A percentile compares a stretch with the other conserved stretches of the same genome.
phyloP scores from a whole-genome alignment of 2,329 filamentous ascomycete species.

The Alternaria gansuensis region DNA sequence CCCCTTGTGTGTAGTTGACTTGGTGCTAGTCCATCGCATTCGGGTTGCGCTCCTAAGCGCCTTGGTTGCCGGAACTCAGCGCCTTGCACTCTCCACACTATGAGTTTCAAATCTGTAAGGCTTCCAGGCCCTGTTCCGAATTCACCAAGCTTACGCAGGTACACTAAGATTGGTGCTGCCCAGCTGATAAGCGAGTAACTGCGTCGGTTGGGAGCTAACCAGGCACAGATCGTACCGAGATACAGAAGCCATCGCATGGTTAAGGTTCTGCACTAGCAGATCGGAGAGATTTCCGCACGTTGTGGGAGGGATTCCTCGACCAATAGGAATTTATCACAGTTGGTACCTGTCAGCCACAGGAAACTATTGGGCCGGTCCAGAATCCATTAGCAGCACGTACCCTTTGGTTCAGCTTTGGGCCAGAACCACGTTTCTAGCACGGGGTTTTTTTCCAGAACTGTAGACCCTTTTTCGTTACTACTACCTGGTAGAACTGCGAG shows the following conservation, averaged over 20 bases:
- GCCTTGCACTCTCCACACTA: background rate
- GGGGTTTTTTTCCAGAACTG: background rate
- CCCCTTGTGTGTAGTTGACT: background rate
- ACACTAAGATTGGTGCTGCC: background rate
- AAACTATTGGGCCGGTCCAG: background rate
- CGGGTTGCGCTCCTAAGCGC: slow-evolving; percentile 1
- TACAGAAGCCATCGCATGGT: background rate
- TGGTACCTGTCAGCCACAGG: background rate
- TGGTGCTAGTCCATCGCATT: background rate
- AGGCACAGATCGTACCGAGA: background rate
- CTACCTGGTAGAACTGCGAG: background rate
- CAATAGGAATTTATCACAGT: background rate
- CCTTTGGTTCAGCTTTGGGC: background rate
- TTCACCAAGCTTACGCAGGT: background rate
- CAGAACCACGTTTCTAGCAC: background rate
- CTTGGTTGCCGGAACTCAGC: background rate
- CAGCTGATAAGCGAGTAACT: slow-evolving; percentile 2
- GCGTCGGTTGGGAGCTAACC: background rate
- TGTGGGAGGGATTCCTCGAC: background rate
- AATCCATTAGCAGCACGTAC: background rate
- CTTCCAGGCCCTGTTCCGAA: slow-evolving; percentile 5
- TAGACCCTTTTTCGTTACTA: background rate
- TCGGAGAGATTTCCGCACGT: background rate
- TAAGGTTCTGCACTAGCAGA: background rate
- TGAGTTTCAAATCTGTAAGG: background rate